Evolutionary conservation across 164 flowering plant genomes (phyloP), one percentile per base, ranked within the genome.

Genomic region (Nelumbo lutea): DNA sequence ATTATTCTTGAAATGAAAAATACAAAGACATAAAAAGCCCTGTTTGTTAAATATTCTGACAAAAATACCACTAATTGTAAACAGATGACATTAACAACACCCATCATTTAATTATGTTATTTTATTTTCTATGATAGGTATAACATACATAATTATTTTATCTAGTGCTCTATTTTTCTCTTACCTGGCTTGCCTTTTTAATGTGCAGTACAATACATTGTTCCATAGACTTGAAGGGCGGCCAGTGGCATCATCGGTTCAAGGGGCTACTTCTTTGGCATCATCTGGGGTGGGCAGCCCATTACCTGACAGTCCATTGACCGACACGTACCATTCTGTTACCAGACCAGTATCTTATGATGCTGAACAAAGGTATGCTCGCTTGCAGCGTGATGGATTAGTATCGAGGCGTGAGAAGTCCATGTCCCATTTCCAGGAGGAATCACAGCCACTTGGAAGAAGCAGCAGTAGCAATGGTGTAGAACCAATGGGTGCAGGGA

Each of bases 401-500:
- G 83, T 88, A 44, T 84, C 83, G 62, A 77, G 88, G 74, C 89
- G 87, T 58, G 91, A 84, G 5, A 88, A 88, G 73, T 72, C 85
- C 38, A 63, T 71, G 69, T 70, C 73, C 71, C 83, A 86, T 79
- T 79, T 85, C 47, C 90, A 85, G 55, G 91, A 87, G 64, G 90
- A 85, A 48, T 66, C 86, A 47, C 86, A 80, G n/a, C 79, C 83
- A 56, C 79, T 83, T 57, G 79, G 75, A 68, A 76, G 79, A 68
- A 74, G 63, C 60, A 65, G 73, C 58, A 72, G 75, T 64, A 69
- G 76, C 67, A 71, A 77, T 69, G 68, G 79, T 59, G 61, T 69
- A 15, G 82, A 79, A 53, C 68, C 69, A 39, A 6, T 81, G 75
- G 77, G 76, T 65, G 59, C 61, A 53, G 84, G 81, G 62, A 83